Evolutionary conservation across 176 grass and related monocot species (phyloP).

Genomic region (Rhynchospora tenuis): DNA sequence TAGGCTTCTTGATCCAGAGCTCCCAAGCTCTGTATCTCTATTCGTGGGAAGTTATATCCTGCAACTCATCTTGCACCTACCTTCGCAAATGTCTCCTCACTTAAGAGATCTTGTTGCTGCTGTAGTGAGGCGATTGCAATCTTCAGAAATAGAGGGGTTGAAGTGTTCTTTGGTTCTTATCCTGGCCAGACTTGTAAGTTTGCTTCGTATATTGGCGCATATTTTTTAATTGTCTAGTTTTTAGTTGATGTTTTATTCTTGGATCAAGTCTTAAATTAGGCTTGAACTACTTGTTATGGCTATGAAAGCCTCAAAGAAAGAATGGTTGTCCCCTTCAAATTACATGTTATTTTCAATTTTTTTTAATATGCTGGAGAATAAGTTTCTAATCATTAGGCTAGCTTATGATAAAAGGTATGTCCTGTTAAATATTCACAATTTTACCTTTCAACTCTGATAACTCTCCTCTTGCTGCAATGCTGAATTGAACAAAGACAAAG

Average conservation of each 20-base stretch:
- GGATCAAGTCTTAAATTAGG: neutral
- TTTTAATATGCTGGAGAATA: neutral
- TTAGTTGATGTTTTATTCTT: neutral
- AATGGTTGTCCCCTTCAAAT: neutral
- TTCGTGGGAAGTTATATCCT: slow-evolving; percentile 92
- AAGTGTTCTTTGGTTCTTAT: slow-evolving; percentile 91
- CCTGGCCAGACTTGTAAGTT: slow-evolving; percentile 80
- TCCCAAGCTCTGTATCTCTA: slow-evolving; percentile 90
- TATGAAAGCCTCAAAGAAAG: neutral
- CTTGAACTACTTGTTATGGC: neutral
- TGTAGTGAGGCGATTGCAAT: slow-evolving; percentile 83
- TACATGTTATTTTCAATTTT: neutral
- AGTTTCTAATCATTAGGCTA: neutral
- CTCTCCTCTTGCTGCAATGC: neutral
- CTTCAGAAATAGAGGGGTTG: slow-evolving; percentile 65
- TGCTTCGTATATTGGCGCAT: neutral
- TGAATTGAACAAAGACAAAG: neutral
- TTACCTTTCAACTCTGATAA: neutral
- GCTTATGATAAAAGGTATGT: neutral
- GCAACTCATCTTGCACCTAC: slow-evolving; percentile 84
- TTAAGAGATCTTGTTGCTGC: slow-evolving; percentile 72
- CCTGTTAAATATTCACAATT: neutral
- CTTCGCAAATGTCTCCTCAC: slow-evolving; percentile 64
- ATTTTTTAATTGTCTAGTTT: neutral
- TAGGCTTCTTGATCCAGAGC: slow-evolving; percentile 79